Conservation (phyloP, 2,329 filamentous ascomycete genomes). For the Penicillium fuscoglaucum region DNA sequence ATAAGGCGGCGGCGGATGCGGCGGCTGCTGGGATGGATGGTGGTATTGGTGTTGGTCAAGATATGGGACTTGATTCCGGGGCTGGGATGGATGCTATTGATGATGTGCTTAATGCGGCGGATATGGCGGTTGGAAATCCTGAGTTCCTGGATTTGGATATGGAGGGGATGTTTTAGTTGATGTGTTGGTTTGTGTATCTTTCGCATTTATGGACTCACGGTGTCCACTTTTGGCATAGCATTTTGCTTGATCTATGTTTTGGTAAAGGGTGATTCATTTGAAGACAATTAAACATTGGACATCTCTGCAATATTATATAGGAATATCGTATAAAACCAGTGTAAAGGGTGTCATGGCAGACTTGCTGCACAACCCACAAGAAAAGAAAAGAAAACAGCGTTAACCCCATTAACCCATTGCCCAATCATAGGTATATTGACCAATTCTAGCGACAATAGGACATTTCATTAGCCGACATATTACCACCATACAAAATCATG, state of each 20-base stretch:
- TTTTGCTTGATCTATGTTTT: background rate
- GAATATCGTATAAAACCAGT: background rate
- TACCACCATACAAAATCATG: background rate
- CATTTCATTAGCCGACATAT: background rate
- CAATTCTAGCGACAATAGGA: background rate
- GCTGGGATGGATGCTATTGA: conserved; percentile 43
- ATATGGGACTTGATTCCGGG: conserved; percentile 29
- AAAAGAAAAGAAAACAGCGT: background rate
- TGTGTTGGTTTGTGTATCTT: background rate
- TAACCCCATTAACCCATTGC: background rate
- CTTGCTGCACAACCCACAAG: background rate
- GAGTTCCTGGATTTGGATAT: conserved; percentile 49
- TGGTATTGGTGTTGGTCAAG: conserved; percentile 23
- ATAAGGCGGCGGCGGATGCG: conserved; percentile 39
- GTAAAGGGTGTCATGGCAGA: background rate
- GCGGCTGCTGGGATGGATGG: conserved; percentile 37
- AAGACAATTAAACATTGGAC: background rate
- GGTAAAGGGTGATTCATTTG: background rate
- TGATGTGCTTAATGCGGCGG: conserved; percentile 45
- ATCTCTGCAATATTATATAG: background rate
- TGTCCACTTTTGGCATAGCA: background rate
- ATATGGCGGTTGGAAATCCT: conserved; percentile 47
- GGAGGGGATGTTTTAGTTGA: conserved; percentile 44
- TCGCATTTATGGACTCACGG: background rate
- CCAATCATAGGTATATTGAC: background rate